Percentiles rank a stretch among this genome's conserved stretches.
Evolutionary conservation across 768 basidiomycete genomes (phyloP).

Genomic region (Boletus subparvulus): DNA sequence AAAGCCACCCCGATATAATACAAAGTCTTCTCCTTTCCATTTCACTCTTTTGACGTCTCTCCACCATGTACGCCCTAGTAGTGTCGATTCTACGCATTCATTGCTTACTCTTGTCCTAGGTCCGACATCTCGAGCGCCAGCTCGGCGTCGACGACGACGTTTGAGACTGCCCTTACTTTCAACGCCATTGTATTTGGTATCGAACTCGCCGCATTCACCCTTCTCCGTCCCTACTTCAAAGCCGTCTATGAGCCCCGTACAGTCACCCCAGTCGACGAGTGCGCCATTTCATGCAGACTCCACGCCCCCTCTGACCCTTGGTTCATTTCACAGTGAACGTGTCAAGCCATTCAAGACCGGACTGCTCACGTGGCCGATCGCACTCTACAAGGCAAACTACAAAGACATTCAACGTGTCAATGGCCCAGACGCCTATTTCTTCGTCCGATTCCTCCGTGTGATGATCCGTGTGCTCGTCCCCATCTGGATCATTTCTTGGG

Average conservation of each 20-base stretch:
- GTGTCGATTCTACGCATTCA: background rate
- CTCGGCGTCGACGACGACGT: slow-evolving; percentile 72
- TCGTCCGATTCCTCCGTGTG: slow-evolving; percentile 85
- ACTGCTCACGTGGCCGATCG: slow-evolving; percentile 64
- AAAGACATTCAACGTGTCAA: slow-evolving; percentile 62
- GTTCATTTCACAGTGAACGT: slow-evolving; percentile 48
- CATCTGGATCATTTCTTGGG: slow-evolving; percentile 91
- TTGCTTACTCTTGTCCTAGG: slow-evolving; percentile 27
- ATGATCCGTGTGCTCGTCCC: slow-evolving; percentile 82
- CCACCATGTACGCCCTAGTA: slow-evolving; percentile 22
- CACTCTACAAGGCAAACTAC: slow-evolving; percentile 63
- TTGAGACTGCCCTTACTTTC: slow-evolving; percentile 82
- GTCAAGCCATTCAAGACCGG: slow-evolving; percentile 48
- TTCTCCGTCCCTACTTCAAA: slow-evolving; percentile 82
- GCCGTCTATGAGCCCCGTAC: slow-evolving; percentile 88
- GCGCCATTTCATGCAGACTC: slow-evolving; percentile 19
- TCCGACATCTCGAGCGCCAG: slow-evolving; percentile 42
- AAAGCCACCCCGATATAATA: background rate
- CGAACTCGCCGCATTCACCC: slow-evolving; percentile 76
- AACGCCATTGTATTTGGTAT: slow-evolving; percentile 71
- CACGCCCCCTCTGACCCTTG: background rate
- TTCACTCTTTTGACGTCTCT: slow-evolving; percentile 14
- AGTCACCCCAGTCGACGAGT: slow-evolving; percentile 51
- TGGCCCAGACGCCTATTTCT: slow-evolving; percentile 91
- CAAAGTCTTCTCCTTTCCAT: slow-evolving; percentile 8